Evolutionary conservation across 805 yeast genomes (phyloP).

Genomic region (Pichia nanzhaoensis): DNA sequence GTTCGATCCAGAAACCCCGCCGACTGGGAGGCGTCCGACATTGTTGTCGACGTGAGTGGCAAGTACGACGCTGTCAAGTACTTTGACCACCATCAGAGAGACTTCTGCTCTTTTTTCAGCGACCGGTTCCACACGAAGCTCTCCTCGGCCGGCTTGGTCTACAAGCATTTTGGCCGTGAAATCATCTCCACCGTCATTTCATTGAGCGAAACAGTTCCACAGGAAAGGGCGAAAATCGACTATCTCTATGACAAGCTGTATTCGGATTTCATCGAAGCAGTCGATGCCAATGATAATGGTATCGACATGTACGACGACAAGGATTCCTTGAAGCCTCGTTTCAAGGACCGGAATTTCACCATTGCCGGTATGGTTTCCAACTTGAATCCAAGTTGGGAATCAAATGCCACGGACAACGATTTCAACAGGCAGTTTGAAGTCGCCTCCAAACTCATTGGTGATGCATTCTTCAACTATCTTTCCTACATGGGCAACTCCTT

Average conservation of each 20-base stretch:
- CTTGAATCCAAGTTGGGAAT: constrained; percentile 83
- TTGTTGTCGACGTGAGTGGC: constrained; percentile 93
- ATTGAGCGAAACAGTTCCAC: constrained; percentile 30
- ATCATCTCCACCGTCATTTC: constrained; percentile 51
- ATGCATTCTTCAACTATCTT: constrained; percentile 61
- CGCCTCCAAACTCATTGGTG: constrained; percentile 81
- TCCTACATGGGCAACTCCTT: constrained; percentile 74
- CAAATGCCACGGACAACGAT: constrained; percentile 55
- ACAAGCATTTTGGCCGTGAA: constrained; percentile 76
- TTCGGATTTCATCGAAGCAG: constrained; percentile 78
- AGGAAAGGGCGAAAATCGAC: constrained; percentile 36
- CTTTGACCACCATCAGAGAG: constrained; percentile 97
- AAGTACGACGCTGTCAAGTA: constrained; percentile 78
- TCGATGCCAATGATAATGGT: constrained; percentile 97
- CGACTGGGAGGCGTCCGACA: constrained; percentile 80
- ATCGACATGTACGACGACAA: constrained; percentile 55
- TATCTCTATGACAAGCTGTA: constrained; percentile 72
- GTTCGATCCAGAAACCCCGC: constrained; percentile 79
- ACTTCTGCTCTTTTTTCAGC: constrained; percentile 69
- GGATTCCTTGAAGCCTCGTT: constrained; percentile 51
- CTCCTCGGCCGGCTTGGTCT: constrained; percentile 89
- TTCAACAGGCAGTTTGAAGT: constrained; percentile 59
- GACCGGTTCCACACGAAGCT: constrained; percentile 63
- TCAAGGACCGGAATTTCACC: constrained; percentile 65
- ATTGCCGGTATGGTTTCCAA: constrained; percentile 72